Evolutionary conservation across 2,329 filamentous ascomycete genomes (phyloP), one percentile per base, ranked within the genome.

Genomic region (Alternaria atra): DNA sequence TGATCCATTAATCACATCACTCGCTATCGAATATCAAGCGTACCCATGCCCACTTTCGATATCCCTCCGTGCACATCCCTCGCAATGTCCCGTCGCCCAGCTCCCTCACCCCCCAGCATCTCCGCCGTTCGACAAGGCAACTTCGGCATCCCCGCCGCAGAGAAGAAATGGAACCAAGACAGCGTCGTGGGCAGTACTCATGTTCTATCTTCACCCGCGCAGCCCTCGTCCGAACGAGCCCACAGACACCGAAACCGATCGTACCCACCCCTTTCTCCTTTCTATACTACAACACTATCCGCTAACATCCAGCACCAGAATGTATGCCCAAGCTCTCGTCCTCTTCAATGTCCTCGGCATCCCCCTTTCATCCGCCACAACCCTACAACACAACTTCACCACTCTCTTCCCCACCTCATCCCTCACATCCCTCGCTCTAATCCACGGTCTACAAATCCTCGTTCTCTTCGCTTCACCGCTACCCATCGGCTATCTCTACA

Each of bases 311-410:
- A 29, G 12, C 2, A 5, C 15, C 32, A 56, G 69, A 5, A 64
- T 67, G 48, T 59, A 55, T 50, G 65, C 69, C 8, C 68, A 73
- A 17, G 64, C 68, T 30, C 59, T 75, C 1, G 37, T 74, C 27
- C 63, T 68, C 53, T 71, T 72, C 69, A 72, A 70, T 48, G 56
- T 67, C 35, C 60, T 65, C 44, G 72, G 73, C 15, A 61, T 71
- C 3, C 67, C 67, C 1, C 61, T 76, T n/a, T 73, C 70, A 17
- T 69, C 61, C 12, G 68, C 69, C 7, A 23, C 66, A 0, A 70
- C 64, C 27, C 60, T 74, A 7, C 66, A 74, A 42, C 69, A 69
- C 61, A 63, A 67, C 57, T 73, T 65, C 61, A 72, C 61, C 27
- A 66, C 51, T 2, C 20, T 2, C 52, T 63, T 25, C 46, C 46